Percentiles rank a stretch among this genome's conserved stretches.
Evolutionary conservation across 2,329 filamentous ascomycete species (phyloP).

Genomic region (Phyllosticta ampelicida): DNA sequence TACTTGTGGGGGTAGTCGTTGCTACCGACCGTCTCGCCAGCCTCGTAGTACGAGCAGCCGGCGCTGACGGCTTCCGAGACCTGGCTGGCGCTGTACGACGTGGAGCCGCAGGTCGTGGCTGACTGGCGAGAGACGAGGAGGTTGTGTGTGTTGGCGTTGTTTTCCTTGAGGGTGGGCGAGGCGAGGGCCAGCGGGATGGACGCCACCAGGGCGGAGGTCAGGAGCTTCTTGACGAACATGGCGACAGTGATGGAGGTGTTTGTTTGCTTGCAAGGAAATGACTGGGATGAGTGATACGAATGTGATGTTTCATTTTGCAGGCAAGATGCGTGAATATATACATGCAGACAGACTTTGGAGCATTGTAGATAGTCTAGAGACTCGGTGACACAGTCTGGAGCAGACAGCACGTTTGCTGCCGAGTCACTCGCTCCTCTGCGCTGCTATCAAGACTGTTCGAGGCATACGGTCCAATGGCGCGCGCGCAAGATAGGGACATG

Average conservation of each 20-base stretch:
- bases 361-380: background rate
- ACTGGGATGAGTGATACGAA: background rate
- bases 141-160: background rate
- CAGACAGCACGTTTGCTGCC: background rate
- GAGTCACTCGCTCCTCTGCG: background rate
- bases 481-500: background rate
- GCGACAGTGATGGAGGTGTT: constrained; percentile 8
- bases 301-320: background rate
- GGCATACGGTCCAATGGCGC: background rate
- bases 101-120: constrained; percentile 43
- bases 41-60: constrained; percentile 41
- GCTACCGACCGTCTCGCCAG: constrained; percentile 27
- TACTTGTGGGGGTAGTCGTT: constrained; percentile 48
- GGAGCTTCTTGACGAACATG: constrained; percentile 5
- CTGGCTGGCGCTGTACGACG: constrained; percentile 40
- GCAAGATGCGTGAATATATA: background rate
- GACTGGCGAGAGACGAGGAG: constrained; percentile 34
- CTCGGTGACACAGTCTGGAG: background rate
- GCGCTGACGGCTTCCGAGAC: constrained; percentile 41
- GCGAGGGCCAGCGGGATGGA: constrained; percentile 13
- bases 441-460: background rate
- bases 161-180: constrained; percentile 12
- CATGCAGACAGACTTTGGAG: background rate
- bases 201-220: constrained; percentile 11
- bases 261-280: background rate